Percentiles rank a stretch among this genome's conserved stretches.
Conservation (phyloP, 208 protist species). For the Acanthamoeba triangularis region DNA sequence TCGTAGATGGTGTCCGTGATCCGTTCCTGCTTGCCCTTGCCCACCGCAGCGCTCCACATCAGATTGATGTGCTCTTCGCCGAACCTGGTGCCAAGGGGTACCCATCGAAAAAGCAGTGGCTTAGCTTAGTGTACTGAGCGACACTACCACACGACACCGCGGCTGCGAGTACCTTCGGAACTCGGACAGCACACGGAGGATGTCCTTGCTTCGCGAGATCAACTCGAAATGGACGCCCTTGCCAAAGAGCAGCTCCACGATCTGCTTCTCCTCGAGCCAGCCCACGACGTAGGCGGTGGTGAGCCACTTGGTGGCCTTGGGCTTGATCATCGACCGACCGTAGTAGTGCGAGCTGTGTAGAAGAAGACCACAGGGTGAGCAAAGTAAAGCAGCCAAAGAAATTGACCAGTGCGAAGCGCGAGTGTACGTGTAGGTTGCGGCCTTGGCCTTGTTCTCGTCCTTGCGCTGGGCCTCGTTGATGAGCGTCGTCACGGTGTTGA, state of each 20-base stretch:
- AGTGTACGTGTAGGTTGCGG: not conserved
- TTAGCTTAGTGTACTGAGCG: not conserved
- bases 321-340: not conserved
- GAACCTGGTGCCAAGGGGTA: not conserved
- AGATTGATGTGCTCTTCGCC: slow-evolving; percentile 67
- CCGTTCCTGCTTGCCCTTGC: slow-evolving; percentile 65
- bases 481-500: slow-evolving; percentile 60
- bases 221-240: slow-evolving; percentile 63
- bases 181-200: slow-evolving; percentile 45
- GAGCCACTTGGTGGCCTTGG: slow-evolving; percentile 51
- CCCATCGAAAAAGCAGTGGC: too few relatives aligned
- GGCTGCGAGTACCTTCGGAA: not conserved
- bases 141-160: not conserved
- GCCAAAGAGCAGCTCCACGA: slow-evolving; percentile 68
- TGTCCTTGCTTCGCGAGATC: slow-evolving; percentile 67
- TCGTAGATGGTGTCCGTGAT: slow-evolving; percentile 73
- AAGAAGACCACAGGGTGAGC: not conserved
- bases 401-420: not conserved
- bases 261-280: slow-evolving; percentile 56
- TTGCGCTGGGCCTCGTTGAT: slow-evolving; percentile 60
- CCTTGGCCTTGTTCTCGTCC: slow-evolving; percentile 47
- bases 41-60: slow-evolving; percentile 59
- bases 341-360: not conserved
- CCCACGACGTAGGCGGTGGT: not conserved
- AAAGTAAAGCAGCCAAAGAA: not conserved